phyloP scores from a whole-genome alignment of 495 filamentous ascomycete species.

The Neurospora sp. region DNA sequence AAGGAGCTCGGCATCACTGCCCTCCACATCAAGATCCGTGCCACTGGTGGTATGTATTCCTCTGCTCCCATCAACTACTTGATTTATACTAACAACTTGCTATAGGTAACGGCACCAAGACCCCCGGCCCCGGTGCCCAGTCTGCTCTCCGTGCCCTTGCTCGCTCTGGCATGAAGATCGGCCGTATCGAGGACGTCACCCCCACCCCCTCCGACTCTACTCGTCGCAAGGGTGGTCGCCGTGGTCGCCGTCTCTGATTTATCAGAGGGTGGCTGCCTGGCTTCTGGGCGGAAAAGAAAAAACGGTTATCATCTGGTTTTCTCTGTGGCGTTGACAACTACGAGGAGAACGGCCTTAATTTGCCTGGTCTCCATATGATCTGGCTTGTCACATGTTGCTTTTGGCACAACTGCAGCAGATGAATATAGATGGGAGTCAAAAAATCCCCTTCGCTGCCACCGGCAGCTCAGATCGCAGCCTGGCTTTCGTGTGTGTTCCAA shows the following conservation, averaged over 20 bases:
- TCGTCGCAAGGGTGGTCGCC: conserved; percentile 98
- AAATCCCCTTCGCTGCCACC: conserved; percentile 1
- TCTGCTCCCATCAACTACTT: neutral
- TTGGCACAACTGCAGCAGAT: conserved; percentile 39
- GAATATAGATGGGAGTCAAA: conserved; percentile 26
- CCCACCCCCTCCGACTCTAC: conserved; percentile 98
- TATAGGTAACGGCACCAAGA: conserved; percentile 94
- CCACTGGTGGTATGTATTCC: conserved; percentile 71
- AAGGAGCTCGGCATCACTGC: conserved; percentile 99
- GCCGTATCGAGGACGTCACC: conserved; percentile 98
- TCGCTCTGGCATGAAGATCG: conserved; percentile 98
- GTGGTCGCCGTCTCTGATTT: conserved; percentile 95
- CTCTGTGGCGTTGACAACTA: conserved; percentile 51
- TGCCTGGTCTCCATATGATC: conserved; percentile 56
- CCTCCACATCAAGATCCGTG: conserved; percentile 99
- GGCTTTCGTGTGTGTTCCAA: neutral
- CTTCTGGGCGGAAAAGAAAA: conserved; percentile 20
- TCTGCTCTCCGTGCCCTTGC: conserved; percentile 97
- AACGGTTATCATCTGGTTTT: conserved; percentile 36
- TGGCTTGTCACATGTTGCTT: conserved; percentile 44
- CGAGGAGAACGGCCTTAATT: conserved; percentile 55
- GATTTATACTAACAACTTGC: conserved; percentile 1
- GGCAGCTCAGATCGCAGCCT: neutral
- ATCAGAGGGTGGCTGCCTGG: conserved; percentile 21
- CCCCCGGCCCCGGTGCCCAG: conserved; percentile 95